Evolutionary conservation across 2,329 filamentous ascomycete species (phyloP), one percentile per base, ranked within the genome.

Genomic region (Colletotrichum orbiculare): DNA sequence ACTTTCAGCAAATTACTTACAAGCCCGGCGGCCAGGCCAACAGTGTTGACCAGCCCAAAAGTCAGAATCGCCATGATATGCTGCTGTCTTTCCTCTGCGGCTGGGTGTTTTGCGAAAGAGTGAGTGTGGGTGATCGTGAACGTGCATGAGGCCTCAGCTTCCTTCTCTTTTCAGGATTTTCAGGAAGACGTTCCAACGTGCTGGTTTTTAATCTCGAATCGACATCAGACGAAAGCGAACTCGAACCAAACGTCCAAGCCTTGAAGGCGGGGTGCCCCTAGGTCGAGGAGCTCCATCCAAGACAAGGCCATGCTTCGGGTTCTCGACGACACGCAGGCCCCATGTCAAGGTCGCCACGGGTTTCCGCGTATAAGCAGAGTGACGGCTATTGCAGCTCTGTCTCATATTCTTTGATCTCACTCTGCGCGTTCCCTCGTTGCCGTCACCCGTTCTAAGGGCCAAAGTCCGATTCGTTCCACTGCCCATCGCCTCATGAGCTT

Each of bases 11-110:
- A 9, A 41, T 12, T 41, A 61, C 62, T 60, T 8, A 65, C 62
- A 15, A 65, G 41, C 10, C 57, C 62, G 12, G 50, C 12, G 2
- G 10, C 37, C 25, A 62, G 12, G 35, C 62, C 46, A 12, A 62
- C 8, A 4, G 57, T 48, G 17, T 65, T 61, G 62, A n/a, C 46
- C 35, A 56, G 34, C 6, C 57, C 57, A 33, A 65, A 52, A 4
- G 52, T 43, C 6, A 56, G 6, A 9, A 65, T 25, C 25, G 58
- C 58, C 62, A 65, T 65, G 17, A 48, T 59, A 46, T 46, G 54
- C 17, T 6, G 13, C 2, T 12, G 9, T 53, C 25, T 13, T 9
- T n/a, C 17, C 34, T 37, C 12, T 8, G 25, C 11, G 12, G 11
- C 3, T 45, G 46, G 17, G 35, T 25, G 25, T 25, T 5, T 45